Evolutionary conservation across 192 early-diverging fungal genomes (phyloP).

Genomic region (Diversispora eburnea): DNA sequence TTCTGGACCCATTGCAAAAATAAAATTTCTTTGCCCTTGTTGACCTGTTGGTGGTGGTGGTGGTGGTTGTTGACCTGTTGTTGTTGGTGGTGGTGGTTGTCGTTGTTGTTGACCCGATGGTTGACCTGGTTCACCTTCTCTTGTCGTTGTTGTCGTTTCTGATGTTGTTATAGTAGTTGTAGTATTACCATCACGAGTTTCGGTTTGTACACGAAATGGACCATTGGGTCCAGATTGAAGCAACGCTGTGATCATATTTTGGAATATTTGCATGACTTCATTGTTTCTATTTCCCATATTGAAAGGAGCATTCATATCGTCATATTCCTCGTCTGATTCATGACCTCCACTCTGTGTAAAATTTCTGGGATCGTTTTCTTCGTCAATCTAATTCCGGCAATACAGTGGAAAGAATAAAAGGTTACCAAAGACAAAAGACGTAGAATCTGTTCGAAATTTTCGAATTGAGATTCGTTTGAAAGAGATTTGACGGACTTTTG

Average conservation of each 20-base stretch:
- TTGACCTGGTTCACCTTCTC: conserved; percentile 19
- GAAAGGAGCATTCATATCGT: background rate
- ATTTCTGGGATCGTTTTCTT: conserved; percentile 43
- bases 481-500: conserved; percentile 20
- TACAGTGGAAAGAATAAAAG: background rate
- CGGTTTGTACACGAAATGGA: conserved; percentile 31
- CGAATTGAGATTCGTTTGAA: conserved; percentile 17
- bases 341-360: conserved; percentile 29
- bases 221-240: conserved; percentile 4
- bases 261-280: conserved; percentile 14
- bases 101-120: no score
- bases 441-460: background rate
- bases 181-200: conserved; percentile 28
- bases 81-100: background rate
- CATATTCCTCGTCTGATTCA: conserved; percentile 20
- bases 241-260: background rate
- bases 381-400: conserved; percentile 35
- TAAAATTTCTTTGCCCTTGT: conserved; percentile 27
- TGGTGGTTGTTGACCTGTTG: background rate
- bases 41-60: conserved; percentile 10
- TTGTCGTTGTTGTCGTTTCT: background rate
- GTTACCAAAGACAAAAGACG: background rate
- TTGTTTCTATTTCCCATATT: background rate
- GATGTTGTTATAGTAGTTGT: conserved; percentile 28
- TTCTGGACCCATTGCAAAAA: conserved; percentile 29